Evolutionary conservation across 2,329 filamentous ascomycete species (phyloP).

Genomic region (Tetracladium maxilliforme): DNA sequence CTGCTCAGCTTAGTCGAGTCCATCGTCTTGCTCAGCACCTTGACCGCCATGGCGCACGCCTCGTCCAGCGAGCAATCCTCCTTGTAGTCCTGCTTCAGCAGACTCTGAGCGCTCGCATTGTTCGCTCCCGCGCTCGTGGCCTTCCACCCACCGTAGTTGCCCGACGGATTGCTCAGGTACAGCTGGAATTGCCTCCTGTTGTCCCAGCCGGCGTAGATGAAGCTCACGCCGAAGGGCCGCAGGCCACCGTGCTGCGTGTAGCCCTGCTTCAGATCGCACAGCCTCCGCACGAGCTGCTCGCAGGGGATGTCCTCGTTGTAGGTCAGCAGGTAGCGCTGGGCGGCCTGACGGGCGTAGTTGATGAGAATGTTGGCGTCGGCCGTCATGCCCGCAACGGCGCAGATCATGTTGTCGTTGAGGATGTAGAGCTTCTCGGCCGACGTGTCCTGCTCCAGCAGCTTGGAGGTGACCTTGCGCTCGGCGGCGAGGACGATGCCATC

Average conservation of each 20-base stretch:
- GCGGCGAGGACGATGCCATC: slow-evolving; percentile 97
- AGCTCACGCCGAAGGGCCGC: slow-evolving; percentile 93
- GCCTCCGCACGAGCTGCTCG: slow-evolving; percentile 89
- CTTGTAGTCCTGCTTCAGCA: slow-evolving; percentile 99
- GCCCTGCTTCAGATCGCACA: slow-evolving; percentile 97
- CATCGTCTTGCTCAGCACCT: slow-evolving; percentile 99
- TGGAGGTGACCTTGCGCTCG: slow-evolving; percentile 97
- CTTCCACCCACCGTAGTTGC: slow-evolving; percentile 99
- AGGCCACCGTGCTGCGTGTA: slow-evolving; percentile 99
- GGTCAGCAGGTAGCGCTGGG: slow-evolving; percentile 92
- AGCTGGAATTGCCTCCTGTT: slow-evolving; percentile 94
- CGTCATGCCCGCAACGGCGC: slow-evolving; percentile 96
- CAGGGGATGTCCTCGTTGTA: slow-evolving; percentile 99
- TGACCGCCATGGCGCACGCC: slow-evolving; percentile 92
- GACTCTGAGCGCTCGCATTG: slow-evolving; percentile 90
- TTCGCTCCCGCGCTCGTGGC: slow-evolving; percentile 95
- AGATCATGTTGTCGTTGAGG: slow-evolving; percentile 99
- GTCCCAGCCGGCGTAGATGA: slow-evolving; percentile 99
- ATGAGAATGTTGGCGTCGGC: slow-evolving; percentile 99
- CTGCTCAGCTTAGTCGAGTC: slow-evolving; percentile 97
- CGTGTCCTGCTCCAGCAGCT: slow-evolving; percentile 97
- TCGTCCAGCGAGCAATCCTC: slow-evolving; percentile 94
- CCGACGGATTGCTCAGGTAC: slow-evolving; percentile 96
- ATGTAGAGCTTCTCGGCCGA: slow-evolving; percentile 99
- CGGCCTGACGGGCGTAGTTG: slow-evolving; percentile 96